Percentiles rank a stretch among this genome's conserved stretches.
phyloP scores from a whole-genome alignment of 139 green algal genomes.

The Desmodesmus armatus region DNA sequence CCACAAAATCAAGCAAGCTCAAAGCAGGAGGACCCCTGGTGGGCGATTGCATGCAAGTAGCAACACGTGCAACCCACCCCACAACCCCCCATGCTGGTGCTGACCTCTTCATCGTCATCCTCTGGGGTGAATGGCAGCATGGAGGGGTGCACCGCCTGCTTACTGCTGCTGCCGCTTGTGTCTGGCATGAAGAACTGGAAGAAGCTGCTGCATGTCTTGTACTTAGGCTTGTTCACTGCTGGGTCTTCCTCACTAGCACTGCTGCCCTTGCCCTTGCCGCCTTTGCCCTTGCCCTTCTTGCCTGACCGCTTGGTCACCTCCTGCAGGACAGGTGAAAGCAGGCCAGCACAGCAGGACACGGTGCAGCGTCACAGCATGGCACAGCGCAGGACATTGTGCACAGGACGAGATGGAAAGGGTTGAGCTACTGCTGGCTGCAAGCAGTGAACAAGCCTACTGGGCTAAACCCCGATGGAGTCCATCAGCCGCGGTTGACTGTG shows the following conservation, averaged over 20 bases:
- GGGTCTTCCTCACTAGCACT: background rate
- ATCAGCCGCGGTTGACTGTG: too few relatives aligned
- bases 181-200: slow-evolving; percentile 42
- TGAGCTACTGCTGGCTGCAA: too few relatives aligned
- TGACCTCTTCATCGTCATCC: slow-evolving; percentile 6
- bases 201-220: slow-evolving; percentile 42
- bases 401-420: too few relatives aligned
- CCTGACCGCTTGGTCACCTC: slow-evolving; percentile 21
- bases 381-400: background rate
- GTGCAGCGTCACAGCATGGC: too few relatives aligned
- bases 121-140: background rate
- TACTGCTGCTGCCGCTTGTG: slow-evolving; percentile 29
- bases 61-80: too few relatives aligned
- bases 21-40: background rate
- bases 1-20: too few relatives aligned
- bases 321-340: background rate
- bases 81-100: background rate
- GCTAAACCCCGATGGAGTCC: too few relatives aligned
- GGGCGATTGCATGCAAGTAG: background rate
- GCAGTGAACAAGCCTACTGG: too few relatives aligned
- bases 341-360: background rate
- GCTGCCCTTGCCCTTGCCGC: background rate
- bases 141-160: background rate
- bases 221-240: background rate
- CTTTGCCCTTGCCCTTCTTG: slow-evolving; percentile 29